Evolutionary conservation across 1,139 yeast species (phyloP).

Genomic region (Geotrichum aggregatum): DNA sequence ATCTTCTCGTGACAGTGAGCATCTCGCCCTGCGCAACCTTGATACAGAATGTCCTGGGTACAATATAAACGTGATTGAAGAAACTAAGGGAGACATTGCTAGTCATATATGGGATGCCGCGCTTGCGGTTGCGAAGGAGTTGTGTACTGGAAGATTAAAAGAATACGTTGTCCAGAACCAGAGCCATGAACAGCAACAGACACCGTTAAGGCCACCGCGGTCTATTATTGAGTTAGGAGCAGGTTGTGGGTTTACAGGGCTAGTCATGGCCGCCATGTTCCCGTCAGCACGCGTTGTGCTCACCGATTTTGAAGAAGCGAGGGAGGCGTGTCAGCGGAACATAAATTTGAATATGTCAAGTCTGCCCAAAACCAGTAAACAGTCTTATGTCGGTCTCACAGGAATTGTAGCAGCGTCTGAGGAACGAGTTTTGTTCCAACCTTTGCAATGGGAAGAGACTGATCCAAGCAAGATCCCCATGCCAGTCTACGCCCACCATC

Average conservation of each 20-base stretch:
- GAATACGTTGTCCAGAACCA: constrained; percentile 3
- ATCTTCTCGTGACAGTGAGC: constrained; percentile 9
- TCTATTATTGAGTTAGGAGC: constrained; percentile 33
- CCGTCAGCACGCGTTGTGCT: constrained; percentile 26
- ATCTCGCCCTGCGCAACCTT: constrained; percentile 17
- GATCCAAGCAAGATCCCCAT: constrained; percentile 13
- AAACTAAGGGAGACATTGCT: constrained; percentile 32
- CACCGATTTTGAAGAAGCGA: constrained; percentile 33
- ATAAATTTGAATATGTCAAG: constrained; percentile 22
- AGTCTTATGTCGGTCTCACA: constrained; percentile 2
- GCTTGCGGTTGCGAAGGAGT: constrained; percentile 21
- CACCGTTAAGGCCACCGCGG: constrained; percentile 3
- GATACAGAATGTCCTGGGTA: constrained; percentile 18
- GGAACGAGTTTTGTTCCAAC: constrained; percentile 12
- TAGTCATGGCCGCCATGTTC: constrained; percentile 26
- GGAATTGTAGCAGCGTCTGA: not conserved
- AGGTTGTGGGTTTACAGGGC: constrained; percentile 34
- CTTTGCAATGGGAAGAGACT: constrained; percentile 19
- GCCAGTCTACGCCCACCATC: constrained; percentile 14
- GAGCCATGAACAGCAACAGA: no score
- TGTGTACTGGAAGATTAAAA: constrained; percentile 13
- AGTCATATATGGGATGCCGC: constrained; percentile 34
- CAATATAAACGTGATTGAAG: constrained; percentile 24
- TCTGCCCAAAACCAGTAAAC: constrained; percentile 12
- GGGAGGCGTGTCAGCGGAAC: constrained; percentile 28